Conservation (phyloP, 164 flowering plant genomes). For the Piper betle region DNA sequence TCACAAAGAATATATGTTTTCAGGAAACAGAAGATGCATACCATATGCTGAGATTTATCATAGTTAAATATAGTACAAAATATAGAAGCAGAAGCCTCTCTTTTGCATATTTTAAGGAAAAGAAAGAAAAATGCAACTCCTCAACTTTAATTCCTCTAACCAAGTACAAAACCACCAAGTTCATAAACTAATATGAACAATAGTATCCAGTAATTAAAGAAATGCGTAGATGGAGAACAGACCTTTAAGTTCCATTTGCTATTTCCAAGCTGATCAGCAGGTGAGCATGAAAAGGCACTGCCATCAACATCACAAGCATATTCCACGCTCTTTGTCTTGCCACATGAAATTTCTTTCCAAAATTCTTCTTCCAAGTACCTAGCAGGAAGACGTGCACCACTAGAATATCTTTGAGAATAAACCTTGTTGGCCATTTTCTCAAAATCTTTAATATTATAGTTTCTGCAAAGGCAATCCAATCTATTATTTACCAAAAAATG, state of each 20-base stretch:
- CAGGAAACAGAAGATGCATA: constrained; percentile 68
- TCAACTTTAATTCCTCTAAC: no score
- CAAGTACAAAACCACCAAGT: no score
- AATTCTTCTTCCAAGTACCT: constrained; percentile 86
- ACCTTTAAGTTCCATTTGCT: constrained; percentile 99
- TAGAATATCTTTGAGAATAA: constrained; percentile 83
- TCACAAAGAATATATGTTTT: no score
- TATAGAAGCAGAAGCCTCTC: no score
- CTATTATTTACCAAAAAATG: constrained; percentile 96
- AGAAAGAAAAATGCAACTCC: no score
- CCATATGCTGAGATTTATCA: constrained; percentile 47
- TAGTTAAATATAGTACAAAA: no score
- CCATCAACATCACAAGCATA: constrained; percentile 99
- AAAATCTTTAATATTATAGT: constrained; percentile 81
- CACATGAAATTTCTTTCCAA: constrained; percentile 90
- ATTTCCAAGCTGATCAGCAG: constrained; percentile 68
- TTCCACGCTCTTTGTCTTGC: constrained; percentile 87
- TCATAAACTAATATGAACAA: no score
- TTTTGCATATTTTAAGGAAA: no score
- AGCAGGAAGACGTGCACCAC: constrained; percentile 82
- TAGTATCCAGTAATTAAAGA: no score
- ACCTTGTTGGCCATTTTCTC: constrained; percentile 99
- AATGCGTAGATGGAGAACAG: constrained; percentile 1
- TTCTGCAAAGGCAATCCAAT: constrained; percentile 49
- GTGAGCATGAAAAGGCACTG: constrained; percentile 95